Evolutionary conservation across 495 filamentous ascomycete genomes (phyloP).

Genomic region (Xylaria bambusicola): DNA sequence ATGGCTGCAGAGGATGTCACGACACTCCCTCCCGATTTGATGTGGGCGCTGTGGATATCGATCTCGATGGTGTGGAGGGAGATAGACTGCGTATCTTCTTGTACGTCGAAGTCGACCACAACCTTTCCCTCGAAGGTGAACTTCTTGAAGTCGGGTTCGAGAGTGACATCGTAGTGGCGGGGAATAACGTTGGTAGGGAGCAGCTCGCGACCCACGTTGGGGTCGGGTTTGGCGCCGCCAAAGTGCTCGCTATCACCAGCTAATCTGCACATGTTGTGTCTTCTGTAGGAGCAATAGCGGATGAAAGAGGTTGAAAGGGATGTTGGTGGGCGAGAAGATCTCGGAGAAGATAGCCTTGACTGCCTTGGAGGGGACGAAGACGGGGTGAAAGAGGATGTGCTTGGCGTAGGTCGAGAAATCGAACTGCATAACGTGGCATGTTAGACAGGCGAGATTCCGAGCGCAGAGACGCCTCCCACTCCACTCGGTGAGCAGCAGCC

Average conservation of each 20-base stretch:
- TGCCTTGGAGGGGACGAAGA: slow-evolving; percentile 20
- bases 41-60: slow-evolving; percentile 73
- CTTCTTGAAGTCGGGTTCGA: slow-evolving; percentile 72
- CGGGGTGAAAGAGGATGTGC: slow-evolving; percentile 21
- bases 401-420: slow-evolving; percentile 14
- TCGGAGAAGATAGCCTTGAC: slow-evolving; percentile 25
- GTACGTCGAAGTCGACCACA: slow-evolving; percentile 75
- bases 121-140: slow-evolving; percentile 72
- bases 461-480: slow-evolving; percentile 2
- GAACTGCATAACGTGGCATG: slow-evolving; percentile 8
- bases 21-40: slow-evolving; percentile 56
- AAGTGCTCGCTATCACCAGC: slow-evolving; percentile 44
- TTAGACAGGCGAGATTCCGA: slow-evolving; percentile 2
- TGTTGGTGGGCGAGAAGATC: slow-evolving; percentile 21
- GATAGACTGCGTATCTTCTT: slow-evolving; percentile 81
- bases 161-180: slow-evolving; percentile 68
- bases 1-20: slow-evolving; percentile 55
- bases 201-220: slow-evolving; percentile 53
- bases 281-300: slow-evolving; percentile 54
- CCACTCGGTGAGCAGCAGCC: slow-evolving; percentile 21
- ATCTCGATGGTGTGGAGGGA: slow-evolving; percentile 86
- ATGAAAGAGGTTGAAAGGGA: slow-evolving; percentile 32
- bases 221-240: slow-evolving; percentile 48
- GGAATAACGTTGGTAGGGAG: slow-evolving; percentile 66
- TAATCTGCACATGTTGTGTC: slow-evolving; percentile 59